Evolutionary conservation across 148 eudicot species (phyloP).

Genomic region (Amaranthus cruentus): DNA sequence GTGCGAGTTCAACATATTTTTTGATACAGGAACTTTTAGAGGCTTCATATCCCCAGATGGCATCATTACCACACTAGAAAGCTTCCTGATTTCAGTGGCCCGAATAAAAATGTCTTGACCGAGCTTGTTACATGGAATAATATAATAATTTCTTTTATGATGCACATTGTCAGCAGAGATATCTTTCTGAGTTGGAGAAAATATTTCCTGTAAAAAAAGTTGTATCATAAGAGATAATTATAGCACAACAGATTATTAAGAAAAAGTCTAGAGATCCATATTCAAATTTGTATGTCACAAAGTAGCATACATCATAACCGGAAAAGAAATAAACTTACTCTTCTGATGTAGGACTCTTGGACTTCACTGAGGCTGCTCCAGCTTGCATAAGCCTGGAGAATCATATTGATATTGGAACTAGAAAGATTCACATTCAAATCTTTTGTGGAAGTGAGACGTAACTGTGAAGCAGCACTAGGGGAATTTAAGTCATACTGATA

Average conservation of each 20-base stretch:
- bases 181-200: slow-evolving; percentile 42
- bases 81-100: slow-evolving; percentile 62
- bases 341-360: slow-evolving; percentile 40
- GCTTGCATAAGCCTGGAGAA: slow-evolving; percentile 97
- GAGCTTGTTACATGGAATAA: slow-evolving; percentile 83
- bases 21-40: slow-evolving; percentile 74
- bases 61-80: slow-evolving; percentile 67
- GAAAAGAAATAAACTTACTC: slow-evolving; percentile 30
- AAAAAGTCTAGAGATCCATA: not conserved
- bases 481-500: slow-evolving; percentile 72
- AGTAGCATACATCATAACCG: not conserved
- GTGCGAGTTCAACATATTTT: slow-evolving; percentile 86
- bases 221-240: not conserved
- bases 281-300: not conserved
- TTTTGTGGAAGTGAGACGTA: slow-evolving; percentile 74
- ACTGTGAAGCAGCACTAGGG: slow-evolving; percentile 85
- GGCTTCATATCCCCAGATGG: slow-evolving; percentile 82
- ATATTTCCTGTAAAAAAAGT: slow-evolving; percentile 48
- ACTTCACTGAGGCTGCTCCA: slow-evolving; percentile 78
- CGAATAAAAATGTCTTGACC: slow-evolving; percentile 87
- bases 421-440: slow-evolving; percentile 86
- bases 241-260: not conserved
- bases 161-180: slow-evolving; percentile 55
- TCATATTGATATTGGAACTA: slow-evolving; percentile 80
- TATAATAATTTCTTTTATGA: slow-evolving; percentile 61